Conservation (phyloP, 169 alveolate species). For the Eimeria maxima region DNA sequence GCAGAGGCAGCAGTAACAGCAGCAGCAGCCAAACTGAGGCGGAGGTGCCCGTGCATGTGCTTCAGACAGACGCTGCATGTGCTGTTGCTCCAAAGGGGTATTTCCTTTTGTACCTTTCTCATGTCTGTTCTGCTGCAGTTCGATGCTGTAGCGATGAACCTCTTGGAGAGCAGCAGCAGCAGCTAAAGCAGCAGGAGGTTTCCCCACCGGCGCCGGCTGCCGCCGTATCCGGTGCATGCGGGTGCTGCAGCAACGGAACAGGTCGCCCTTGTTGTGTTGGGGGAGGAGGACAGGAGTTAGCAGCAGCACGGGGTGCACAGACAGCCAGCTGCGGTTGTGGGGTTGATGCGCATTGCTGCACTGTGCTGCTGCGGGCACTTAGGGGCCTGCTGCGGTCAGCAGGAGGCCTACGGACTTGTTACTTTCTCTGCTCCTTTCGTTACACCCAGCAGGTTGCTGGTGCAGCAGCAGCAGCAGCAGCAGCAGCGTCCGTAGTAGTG, state of each 20-base stretch:
- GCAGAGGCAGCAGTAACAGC: background rate
- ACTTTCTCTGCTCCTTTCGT: conserved; percentile 39
- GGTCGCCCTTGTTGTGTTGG: conserved; percentile 20
- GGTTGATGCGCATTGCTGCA: conserved; percentile 55
- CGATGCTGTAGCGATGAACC: conserved; percentile 36
- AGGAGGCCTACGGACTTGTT: conserved; percentile 56
- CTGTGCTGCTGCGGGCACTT: conserved; percentile 70
- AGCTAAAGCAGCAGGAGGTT: conserved; percentile 5
- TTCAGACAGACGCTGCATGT: conserved; percentile 49
- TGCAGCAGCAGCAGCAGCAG: conserved; percentile 31
- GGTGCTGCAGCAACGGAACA: conserved; percentile 61
- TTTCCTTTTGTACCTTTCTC: conserved; percentile 49
- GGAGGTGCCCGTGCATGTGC: conserved; percentile 62
- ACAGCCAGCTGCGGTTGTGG: conserved; percentile 61
- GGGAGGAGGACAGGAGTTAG: conserved; percentile 31
- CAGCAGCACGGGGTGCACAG: conserved; percentile 38
- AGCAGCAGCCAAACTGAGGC: background rate
- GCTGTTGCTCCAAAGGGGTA: conserved; percentile 66
- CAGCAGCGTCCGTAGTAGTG: conserved; percentile 17
- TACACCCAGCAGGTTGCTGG: conserved; percentile 25
- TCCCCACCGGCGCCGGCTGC: background rate
- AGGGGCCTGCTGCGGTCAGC: conserved; percentile 46
- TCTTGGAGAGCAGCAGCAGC: conserved; percentile 51
- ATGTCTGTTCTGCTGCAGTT: conserved; percentile 27
- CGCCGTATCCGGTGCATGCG: conserved; percentile 24